Base-by-base conservation (phyloP, 768 basidiomycete genomes). In the Xerocomus brunneocitrinus region DNA sequence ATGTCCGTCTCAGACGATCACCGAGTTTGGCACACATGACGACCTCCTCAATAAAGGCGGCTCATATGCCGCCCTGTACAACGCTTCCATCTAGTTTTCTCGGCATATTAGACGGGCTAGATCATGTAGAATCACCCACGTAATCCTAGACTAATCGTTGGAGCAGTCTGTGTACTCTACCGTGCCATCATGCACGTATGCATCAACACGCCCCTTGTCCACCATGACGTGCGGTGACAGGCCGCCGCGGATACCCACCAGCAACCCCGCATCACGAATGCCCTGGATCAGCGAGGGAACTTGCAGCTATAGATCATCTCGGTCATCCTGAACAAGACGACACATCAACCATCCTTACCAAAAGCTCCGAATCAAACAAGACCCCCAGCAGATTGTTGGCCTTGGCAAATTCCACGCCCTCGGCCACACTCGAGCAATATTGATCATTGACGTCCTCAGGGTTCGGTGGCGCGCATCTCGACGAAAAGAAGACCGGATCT, bases 401-500 rank as follows among this genome's bases (percentile, higher is more conserved):
- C 62, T 87, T 90, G 22, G 94, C 89, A 63, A 98, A 97, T 61
- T 95, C 92, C 52, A 98, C 92, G 14, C 93, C 94, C 53, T 91
- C 84, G 54, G 88, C 82, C 36, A 98, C 83, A 63, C 91, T 94
- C 46, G 80, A 65, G 53, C 47, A 47, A 10, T 83, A 75, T 58
- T 66, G 66, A 55, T 75, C 74, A 46, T 76, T 74, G 50, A 81
- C 80, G 56, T 58, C 69, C 47, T 72, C 74, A 60, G 69, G 63
- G 61, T 64, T 69, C 19, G 19, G 31, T 32, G 31, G 31, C 31
- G 31, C 31, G 67, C 95, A 98, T 61, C 84, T 84, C 7, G 90
- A 88, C 8, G 89, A 85, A 68, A 97, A 91, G 75, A 98, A 97
- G 35, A 98, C 95, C 50, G 95, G 93, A 78, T 95, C 93, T 92